Base-by-base conservation (phyloP, 106 monocot genomes). In the Ottelia alismoides region DNA sequence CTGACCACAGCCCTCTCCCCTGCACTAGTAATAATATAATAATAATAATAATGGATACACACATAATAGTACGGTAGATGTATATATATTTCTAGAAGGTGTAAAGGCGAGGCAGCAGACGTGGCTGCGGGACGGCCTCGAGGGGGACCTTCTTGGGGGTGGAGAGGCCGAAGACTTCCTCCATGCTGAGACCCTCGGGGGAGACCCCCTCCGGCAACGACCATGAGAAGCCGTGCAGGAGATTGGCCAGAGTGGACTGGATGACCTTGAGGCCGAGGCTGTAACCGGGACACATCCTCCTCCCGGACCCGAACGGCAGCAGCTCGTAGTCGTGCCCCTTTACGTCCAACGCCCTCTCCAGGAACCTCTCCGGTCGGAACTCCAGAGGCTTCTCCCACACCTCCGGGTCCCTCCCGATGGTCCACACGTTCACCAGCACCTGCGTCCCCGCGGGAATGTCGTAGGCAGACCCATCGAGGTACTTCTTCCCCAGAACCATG, bases 371-470 rank as follows among this genome's bases (percentile, higher is more conserved):
- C 5, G 92, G 85, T 9, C 76, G 57, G 78, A 74, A 92, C 64
- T 71, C 76, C 2, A 79, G 78, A 14, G 92, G 92, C 26, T 76
- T 65, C 55, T 76, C 74, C 92, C 92, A 86, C 18, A 40, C 25
- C 22, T 31, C 61, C 30, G 92, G 92, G 58, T 92, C 66, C 66
- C 81, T 85, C 46, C 74, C 81, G 9, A 92, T 68, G 59, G 70
- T 75, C 92, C 92, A 92, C 6, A 81, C 85, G 48, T 92, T 86
- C 62, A 79, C 82, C 2, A 86, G 72, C 62, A 92, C 76, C 65
- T 69, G 75, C 58, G 78, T 85, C 62, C 79, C 82, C 0, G 81
- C 85, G 16, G 85, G 92, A 56, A 86, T 76, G 47, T 85, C 85
- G 56, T 58, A n/a, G n/a, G n/a, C n/a, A n/a, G 53, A 23, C 20